These are phyloP conservation scores for Blastocystis sp. DNA, from an alignment of 352 stramenopile genomes.

Conservation along the genomic window DNA sequence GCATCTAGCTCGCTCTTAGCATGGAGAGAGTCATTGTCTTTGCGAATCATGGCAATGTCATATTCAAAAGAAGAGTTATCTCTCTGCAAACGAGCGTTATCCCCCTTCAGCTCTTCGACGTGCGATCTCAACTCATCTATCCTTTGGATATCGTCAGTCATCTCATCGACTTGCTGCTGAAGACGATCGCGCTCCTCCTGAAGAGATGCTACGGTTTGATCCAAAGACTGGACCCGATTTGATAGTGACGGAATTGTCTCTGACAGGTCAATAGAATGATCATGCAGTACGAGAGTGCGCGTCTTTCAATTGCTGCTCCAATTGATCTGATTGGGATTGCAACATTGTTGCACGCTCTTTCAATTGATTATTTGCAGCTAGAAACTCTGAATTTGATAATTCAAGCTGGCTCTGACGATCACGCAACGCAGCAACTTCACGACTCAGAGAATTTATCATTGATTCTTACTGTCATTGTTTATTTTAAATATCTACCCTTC, in stretches of 20 bases:
- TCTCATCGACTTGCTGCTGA: background rate
- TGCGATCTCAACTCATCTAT: background rate
- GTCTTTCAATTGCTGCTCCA: background rate
- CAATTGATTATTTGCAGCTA: background rate
- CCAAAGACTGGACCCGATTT: background rate
- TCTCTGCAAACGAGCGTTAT: conserved; percentile 25
- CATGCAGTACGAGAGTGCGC: background rate
- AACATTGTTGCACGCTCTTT: background rate
- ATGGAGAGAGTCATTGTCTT: background rate
- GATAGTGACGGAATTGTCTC: background rate
- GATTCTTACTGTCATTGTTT: background rate
- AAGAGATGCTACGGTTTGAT: background rate
- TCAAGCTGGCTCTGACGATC: background rate
- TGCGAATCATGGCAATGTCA: background rate
- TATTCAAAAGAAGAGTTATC: conserved; percentile 42
- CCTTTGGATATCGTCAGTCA: background rate
- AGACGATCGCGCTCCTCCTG: background rate
- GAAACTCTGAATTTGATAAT: background rate
- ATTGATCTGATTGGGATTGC: background rate
- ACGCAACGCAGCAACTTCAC: background rate
- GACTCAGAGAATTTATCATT: background rate
- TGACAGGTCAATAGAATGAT: background rate
- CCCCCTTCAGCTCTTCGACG: background rate
- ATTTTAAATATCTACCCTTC: background rate
- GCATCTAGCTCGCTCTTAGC: background rate